Percentiles rank a stretch among this genome's conserved stretches.
These are phyloP conservation scores for Primulina tabacum DNA, from an alignment of 257 asterid species.

Conservation along the genomic window DNA sequence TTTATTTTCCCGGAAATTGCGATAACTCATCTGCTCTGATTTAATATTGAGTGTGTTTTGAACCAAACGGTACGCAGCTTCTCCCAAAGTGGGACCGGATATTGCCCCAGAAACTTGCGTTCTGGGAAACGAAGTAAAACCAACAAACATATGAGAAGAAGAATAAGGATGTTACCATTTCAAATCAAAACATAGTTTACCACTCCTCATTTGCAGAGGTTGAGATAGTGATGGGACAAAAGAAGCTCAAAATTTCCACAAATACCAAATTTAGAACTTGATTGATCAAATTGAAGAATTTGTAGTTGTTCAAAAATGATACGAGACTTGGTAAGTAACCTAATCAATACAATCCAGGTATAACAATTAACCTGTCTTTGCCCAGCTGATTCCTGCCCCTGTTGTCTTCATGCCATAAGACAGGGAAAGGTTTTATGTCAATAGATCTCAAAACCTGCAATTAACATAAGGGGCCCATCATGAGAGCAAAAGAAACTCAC, in stretches of 20 bases:
- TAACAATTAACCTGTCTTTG: slow-evolving; percentile 55
- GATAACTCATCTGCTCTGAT: slow-evolving; percentile 37
- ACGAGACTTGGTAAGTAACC: slow-evolving; percentile 7
- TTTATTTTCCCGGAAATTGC: slow-evolving; percentile 40
- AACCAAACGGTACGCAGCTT: slow-evolving; percentile 91
- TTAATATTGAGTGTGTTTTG: slow-evolving; percentile 64
- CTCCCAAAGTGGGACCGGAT: slow-evolving; percentile 79
- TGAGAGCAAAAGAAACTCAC: slow-evolving; percentile 16
- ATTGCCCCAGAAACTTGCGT: slow-evolving; percentile 76
- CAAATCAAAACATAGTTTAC: not conserved
- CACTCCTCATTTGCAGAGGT: not conserved
- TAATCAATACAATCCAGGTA: not conserved
- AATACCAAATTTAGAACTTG: not conserved
- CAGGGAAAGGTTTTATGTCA: slow-evolving; percentile 77
- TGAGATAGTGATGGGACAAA: not conserved
- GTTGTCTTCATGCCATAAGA: slow-evolving; percentile 87
- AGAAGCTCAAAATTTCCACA: not conserved
- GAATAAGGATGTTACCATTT: slow-evolving; percentile 5
- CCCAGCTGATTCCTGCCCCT: slow-evolving; percentile 58
- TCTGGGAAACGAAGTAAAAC: slow-evolving; percentile 42
- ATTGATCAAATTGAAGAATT: slow-evolving; percentile 6
- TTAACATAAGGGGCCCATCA: slow-evolving; percentile 16
- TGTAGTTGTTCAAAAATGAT: slow-evolving; percentile 3
- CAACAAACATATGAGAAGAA: slow-evolving; percentile 11
- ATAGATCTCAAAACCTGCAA: slow-evolving; percentile 57